These are phyloP conservation scores for Penstemon barbatus DNA, from an alignment of 257 asterid genomes.

Conservation along the genomic window DNA sequence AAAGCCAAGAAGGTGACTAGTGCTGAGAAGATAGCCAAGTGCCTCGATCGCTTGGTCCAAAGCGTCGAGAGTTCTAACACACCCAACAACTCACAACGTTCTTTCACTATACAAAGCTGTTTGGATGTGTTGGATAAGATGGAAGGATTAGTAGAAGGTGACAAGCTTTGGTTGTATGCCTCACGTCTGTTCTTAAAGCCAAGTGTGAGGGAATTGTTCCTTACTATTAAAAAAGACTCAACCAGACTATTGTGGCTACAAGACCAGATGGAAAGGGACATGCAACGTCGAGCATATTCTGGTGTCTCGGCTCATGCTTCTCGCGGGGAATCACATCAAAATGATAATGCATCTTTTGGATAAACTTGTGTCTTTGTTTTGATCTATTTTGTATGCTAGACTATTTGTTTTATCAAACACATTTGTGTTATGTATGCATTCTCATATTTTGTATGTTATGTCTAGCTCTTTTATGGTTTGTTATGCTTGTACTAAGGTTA, in stretches of 20 bases:
- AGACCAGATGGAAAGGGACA: conserved; percentile 1
- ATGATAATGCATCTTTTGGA: neutral
- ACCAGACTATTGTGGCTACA: neutral
- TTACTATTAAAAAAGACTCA: neutral
- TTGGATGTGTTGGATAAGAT: neutral
- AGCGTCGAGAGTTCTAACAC: no score
- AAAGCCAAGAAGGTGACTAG: no score
- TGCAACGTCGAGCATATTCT: neutral
- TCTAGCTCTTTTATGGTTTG: no score
- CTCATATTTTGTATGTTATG: no score
- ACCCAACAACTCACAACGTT: no score
- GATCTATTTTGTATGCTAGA: neutral
- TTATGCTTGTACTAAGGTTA: no score
- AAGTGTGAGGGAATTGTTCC: neutral
- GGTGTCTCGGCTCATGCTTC: neutral
- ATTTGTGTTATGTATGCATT: no score
- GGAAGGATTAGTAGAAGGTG: neutral
- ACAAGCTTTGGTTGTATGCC: neutral
- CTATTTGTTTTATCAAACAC: no score
- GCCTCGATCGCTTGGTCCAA: no score
- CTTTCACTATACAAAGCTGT: neutral
- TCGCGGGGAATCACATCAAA: neutral
- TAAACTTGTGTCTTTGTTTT: neutral
- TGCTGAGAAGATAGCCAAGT: no score
- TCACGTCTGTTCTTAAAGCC: neutral